Evolutionary conservation across 306 rosid species (phyloP), one percentile per base, ranked within the genome.

Genomic region (Vachellia collinsii): DNA sequence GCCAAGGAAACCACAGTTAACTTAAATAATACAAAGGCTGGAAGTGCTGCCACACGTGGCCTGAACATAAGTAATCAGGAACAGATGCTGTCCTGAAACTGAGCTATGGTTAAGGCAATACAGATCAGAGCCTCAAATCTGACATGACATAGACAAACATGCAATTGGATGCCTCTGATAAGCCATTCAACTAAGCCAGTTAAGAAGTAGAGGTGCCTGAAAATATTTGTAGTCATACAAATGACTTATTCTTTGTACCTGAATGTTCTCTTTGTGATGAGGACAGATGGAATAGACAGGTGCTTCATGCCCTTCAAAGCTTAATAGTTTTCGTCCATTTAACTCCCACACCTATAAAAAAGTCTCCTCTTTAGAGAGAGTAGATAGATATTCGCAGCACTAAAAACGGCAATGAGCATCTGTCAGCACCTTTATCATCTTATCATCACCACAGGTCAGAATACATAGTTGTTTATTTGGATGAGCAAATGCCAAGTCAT

Each of bases 371-470:
- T 87, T 66, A 84, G 82, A 80, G 41, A 47, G 72, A 64, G 64
- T 51, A 71, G 82, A 70, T 54, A 62, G 53, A 43, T 34, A 56
- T 81, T 81, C 44, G 77, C 39, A 74, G 42, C 42, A 80, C 63
- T 44, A 3, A 64, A 79, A 67, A 68, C 56, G 41, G 58, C 36
- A 56, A 78, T 65, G 54, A 77, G 74, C 77, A 67, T 25, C 62
- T 59, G 39, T 72, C 70, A 14, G 63, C 76, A 92, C 98, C 94
- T 89, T 94, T 87, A 94, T 94, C 69, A 86, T 81, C 83, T 90
- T 92, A 74, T 94, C 98, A 75, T 92, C 98, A 43, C 98, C 98
- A 79, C 98, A 90, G 43, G 98, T 88, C 67, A 94, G 92, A 72
- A 94, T 78, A 80, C 96, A 94, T 70, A 83, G 85, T 80, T 92